Evolutionary conservation across 1,139 yeast species (phyloP).

Genomic region (Yamadazyma dendronema): DNA sequence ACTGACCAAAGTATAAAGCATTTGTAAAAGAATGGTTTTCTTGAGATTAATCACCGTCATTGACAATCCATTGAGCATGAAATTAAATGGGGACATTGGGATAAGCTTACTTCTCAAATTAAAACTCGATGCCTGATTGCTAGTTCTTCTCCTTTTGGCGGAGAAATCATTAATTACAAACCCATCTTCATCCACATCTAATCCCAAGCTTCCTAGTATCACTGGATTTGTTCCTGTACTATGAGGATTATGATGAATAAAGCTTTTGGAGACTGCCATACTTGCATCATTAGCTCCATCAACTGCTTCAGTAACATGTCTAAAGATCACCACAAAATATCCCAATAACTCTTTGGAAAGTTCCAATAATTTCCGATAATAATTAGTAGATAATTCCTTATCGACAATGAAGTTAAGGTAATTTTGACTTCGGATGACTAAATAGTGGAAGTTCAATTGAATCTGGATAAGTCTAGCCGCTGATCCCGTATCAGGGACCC

Average conservation of each 20-base stretch:
- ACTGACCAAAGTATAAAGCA: constrained; percentile 44
- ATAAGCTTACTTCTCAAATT: constrained; percentile 23
- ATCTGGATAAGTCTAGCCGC: constrained; percentile 42
- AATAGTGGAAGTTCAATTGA: constrained; percentile 46
- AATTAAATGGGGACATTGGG: constrained; percentile 44
- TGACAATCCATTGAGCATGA: constrained; percentile 45
- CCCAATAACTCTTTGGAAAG: constrained; percentile 41
- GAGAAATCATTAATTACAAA: constrained; percentile 48
- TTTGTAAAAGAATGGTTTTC: constrained; percentile 43
- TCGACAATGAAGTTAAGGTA: constrained; percentile 48
- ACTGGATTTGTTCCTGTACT: constrained; percentile 24
- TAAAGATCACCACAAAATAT: constrained; percentile 39
- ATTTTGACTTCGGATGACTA: constrained; percentile 44
- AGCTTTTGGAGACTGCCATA: constrained; percentile 9
- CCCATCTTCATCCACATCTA: constrained; percentile 46
- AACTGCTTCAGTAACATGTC: constrained; percentile 24
- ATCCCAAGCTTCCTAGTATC: constrained; percentile 31
- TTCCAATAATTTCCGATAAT: constrained; percentile 35
- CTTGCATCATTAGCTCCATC: constrained; percentile 7
- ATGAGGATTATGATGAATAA: constrained; percentile 20
- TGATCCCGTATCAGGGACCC: constrained; percentile 41
- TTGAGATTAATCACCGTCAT: constrained; percentile 47
- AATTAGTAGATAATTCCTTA: constrained; percentile 38
- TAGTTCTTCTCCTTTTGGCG: constrained; percentile 34
- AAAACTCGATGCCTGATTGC: constrained; percentile 9